phyloP scores from a whole-genome alignment of 345 rosid species.

The Orychophragmus violaceus region DNA sequence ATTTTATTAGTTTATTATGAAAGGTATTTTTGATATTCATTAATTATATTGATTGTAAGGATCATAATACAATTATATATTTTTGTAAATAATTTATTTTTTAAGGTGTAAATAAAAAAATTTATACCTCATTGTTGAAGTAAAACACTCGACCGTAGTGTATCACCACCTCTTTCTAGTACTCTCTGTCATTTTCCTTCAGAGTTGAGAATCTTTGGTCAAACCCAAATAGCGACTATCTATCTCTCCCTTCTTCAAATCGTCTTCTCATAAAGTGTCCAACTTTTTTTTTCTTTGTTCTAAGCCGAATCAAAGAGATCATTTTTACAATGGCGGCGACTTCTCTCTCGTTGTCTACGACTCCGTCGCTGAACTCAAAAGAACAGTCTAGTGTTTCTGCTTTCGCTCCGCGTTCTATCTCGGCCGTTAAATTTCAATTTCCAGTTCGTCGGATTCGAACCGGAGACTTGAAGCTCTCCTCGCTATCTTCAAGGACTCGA shows the following conservation, averaged over 20 bases:
- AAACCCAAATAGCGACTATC: not conserved
- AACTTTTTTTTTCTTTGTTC: not conserved
- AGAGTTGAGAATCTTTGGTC: not conserved
- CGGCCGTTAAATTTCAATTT: constrained; percentile 12
- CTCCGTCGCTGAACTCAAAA: constrained; percentile 3
- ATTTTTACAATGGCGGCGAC: constrained; percentile 12
- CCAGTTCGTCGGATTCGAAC: constrained; percentile 21
- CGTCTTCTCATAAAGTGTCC: not conserved
- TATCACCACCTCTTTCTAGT: not conserved
- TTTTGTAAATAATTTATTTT: no score
- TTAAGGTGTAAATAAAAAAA: no score
- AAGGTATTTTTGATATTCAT: no score
- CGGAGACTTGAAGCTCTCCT: constrained; percentile 16
- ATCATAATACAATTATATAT: no score
- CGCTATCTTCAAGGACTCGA: constrained; percentile 18
- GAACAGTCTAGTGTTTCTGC: not conserved
- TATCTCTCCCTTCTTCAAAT: not conserved
- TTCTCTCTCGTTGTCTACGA: constrained; percentile 3
- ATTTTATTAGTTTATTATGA: no score
- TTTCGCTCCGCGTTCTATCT: constrained; percentile 5
- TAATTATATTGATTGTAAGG: no score
- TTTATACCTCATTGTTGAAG: no score
- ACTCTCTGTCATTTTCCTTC: constrained; percentile 6
- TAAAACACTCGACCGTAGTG: constrained; percentile 13
- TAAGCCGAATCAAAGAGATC: not conserved